Evolutionary conservation across 805 yeast genomes (phyloP).

Genomic region (Candida gorgasii): DNA sequence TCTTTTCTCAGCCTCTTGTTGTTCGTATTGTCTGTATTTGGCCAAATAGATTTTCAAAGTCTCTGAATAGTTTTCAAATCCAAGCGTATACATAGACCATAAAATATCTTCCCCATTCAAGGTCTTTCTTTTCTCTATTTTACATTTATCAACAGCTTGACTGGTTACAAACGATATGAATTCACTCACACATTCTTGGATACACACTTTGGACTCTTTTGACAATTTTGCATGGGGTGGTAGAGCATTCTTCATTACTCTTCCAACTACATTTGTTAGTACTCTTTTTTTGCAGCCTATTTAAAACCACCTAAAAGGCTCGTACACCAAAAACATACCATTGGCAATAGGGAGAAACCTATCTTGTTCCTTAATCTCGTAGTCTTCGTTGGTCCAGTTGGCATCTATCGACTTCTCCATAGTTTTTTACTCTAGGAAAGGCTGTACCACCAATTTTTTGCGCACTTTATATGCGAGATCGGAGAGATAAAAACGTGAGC

Average conservation of each 20-base stretch:
- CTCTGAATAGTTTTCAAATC: slow-evolving; percentile 81
- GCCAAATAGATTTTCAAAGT: slow-evolving; percentile 65
- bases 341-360: slow-evolving; percentile 46
- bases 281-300: slow-evolving; percentile 3
- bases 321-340: slow-evolving; percentile 33
- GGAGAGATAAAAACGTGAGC: slow-evolving; percentile 18
- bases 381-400: slow-evolving; percentile 25
- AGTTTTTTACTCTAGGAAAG: neutral
- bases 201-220: slow-evolving; percentile 75
- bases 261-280: slow-evolving; percentile 44
- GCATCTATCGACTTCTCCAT: slow-evolving; percentile 15
- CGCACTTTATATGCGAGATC: slow-evolving; percentile 20
- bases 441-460: slow-evolving; percentile 6
- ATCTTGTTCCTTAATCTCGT: slow-evolving; percentile 47
- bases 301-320: too few species aligned
- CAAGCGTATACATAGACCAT: slow-evolving; percentile 64
- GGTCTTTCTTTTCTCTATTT: slow-evolving; percentile 71
- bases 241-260: slow-evolving; percentile 73
- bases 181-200: slow-evolving; percentile 84
- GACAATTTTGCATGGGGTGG: slow-evolving; percentile 75
- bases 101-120: slow-evolving; percentile 78
- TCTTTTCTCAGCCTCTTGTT: slow-evolving; percentile 15
- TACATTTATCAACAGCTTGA: slow-evolving; percentile 75
- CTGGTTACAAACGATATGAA: slow-evolving; percentile 79
- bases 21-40: slow-evolving; percentile 23